A percentile compares a stretch with the other conserved stretches of the same genome.
These are phyloP conservation scores for Sphagnurus paluster DNA, from an alignment of 1,284 basidiomycete species.

Conservation along the genomic window DNA sequence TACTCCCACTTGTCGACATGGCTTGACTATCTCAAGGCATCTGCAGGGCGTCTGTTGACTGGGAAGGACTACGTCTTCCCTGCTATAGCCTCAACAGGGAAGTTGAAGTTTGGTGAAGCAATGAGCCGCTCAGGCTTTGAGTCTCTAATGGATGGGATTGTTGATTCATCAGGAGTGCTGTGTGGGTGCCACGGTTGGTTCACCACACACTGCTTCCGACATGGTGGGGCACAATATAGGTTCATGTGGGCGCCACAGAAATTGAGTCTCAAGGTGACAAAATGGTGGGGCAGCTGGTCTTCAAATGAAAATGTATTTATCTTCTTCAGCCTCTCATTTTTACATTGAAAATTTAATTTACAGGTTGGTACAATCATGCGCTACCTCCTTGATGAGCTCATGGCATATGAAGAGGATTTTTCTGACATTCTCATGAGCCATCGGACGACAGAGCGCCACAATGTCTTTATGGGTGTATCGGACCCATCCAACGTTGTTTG, in stretches of 20 bases:
- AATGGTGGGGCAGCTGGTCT: constrained; percentile 44
- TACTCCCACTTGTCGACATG: constrained; percentile 16
- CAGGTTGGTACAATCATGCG: not conserved
- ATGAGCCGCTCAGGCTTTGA: not conserved
- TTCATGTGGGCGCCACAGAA: constrained; percentile 31
- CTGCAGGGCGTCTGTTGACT: constrained; percentile 10
- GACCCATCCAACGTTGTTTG: not conserved
- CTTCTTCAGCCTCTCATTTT: not conserved
- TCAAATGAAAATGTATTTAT: constrained; percentile 29
- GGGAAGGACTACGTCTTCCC: not conserved
- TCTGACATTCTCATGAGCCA: constrained; percentile 20
- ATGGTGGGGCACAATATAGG: not conserved
- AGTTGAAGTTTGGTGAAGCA: not conserved
- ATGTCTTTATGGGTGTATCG: constrained; percentile 16
- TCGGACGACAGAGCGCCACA: constrained; percentile 12
- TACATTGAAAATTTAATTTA: not conserved
- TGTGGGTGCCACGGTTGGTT: not conserved
- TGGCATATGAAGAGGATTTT: constrained; percentile 22
- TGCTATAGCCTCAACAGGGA: not conserved
- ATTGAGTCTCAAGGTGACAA: constrained; percentile 32
- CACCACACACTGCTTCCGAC: not conserved
- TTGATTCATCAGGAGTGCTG: not conserved
- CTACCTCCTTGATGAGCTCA: constrained; percentile 17
- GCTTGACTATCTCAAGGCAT: constrained; percentile 12
- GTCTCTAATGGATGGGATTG: not conserved